Conservation (phyloP, 495 filamentous ascomycete genomes). For the Staphylotrichum tortipilum region DNA sequence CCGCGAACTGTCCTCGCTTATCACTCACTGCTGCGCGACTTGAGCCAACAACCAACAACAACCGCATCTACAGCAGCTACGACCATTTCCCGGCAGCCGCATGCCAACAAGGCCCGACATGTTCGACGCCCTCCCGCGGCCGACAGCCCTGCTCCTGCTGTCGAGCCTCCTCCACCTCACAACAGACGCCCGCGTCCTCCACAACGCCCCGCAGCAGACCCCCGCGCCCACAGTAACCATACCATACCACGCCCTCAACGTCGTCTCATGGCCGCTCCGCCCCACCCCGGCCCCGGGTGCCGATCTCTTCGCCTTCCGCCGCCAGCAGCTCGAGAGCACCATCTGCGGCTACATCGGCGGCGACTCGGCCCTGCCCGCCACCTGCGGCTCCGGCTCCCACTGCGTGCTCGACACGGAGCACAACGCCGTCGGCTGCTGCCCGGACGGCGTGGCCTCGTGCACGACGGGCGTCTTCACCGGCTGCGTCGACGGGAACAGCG, state of each 20-base stretch:
- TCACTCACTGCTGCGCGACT: no score
- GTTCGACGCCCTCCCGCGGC: constrained; percentile 34
- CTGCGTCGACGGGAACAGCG: constrained; percentile 40
- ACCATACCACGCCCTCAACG: constrained; percentile 31
- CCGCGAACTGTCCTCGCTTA: no score
- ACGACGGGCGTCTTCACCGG: constrained; percentile 41
- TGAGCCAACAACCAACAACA: background rate
- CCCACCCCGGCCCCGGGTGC: constrained; percentile 31
- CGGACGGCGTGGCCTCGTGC: constrained; percentile 34
- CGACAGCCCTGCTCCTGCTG: constrained; percentile 34
- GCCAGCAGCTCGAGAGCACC: constrained; percentile 34
- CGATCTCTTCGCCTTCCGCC: constrained; percentile 26
- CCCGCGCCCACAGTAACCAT: constrained; percentile 31
- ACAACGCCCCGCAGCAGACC: constrained; percentile 16
- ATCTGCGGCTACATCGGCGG: constrained; percentile 42
- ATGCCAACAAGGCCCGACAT: constrained; percentile 22
- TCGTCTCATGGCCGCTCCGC: constrained; percentile 33
- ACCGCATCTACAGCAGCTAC: constrained; percentile 8
- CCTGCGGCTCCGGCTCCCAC: constrained; percentile 41
- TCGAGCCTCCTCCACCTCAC: constrained; percentile 26
- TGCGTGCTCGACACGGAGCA: constrained; percentile 38
- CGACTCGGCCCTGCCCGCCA: constrained; percentile 35
- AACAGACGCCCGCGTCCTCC: constrained; percentile 29
- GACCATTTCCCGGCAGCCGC: background rate
- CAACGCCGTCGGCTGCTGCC: constrained; percentile 42